These are phyloP conservation scores for Populus davidiana DNA, from an alignment of 345 rosid species.

Conservation along the genomic window DNA sequence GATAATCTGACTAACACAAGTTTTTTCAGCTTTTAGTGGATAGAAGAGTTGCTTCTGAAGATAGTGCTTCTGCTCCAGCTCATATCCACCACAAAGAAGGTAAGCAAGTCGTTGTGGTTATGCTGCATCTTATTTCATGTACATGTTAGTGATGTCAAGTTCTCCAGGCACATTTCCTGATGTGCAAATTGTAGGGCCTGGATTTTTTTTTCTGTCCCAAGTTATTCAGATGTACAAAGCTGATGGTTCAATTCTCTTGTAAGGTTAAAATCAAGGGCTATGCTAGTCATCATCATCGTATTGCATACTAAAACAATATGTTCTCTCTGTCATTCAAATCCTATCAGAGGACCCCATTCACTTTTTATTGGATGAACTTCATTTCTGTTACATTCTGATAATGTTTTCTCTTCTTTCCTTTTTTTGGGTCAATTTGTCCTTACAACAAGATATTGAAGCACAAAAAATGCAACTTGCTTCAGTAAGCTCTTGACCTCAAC, in stretches of 20 bases:
- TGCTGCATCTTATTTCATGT: neutral
- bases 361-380: neutral
- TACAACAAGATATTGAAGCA: neutral
- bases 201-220: neutral
- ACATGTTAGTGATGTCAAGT: neutral
- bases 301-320: neutral
- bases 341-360: neutral
- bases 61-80: slow-evolving; percentile 31
- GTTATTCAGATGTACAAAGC: neutral
- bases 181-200: neutral
- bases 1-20: neutral
- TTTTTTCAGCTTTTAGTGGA: slow-evolving; percentile 33
- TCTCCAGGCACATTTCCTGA: neutral
- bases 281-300: neutral
- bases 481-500: neutral
- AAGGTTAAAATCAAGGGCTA: neutral
- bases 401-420: neutral
- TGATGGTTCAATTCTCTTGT: neutral
- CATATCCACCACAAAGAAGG: slow-evolving; percentile 47
- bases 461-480: neutral
- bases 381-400: neutral
- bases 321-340: neutral
- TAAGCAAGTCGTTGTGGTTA: slow-evolving; percentile 13
- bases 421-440: neutral
- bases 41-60: slow-evolving; percentile 10